phyloP scores from a whole-genome alignment of 2,329 filamentous ascomycete genomes.

The Gliomastix tumulicola region DNA sequence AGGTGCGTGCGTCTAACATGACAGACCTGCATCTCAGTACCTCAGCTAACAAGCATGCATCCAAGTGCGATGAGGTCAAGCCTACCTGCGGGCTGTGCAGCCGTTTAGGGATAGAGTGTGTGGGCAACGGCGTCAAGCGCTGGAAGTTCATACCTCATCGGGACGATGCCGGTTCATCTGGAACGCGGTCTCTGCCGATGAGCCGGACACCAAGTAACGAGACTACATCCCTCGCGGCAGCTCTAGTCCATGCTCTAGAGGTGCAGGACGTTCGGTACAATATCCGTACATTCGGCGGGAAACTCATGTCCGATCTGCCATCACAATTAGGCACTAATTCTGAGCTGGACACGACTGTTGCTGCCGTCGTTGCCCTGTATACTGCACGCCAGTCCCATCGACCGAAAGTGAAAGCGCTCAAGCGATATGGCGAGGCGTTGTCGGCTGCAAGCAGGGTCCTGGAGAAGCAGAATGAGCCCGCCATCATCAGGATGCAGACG shows the following conservation, averaged over 20 bases:
- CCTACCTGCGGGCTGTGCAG: slow-evolving; percentile 11
- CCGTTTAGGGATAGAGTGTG: slow-evolving; percentile 8
- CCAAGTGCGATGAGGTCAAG: slow-evolving; percentile 2
- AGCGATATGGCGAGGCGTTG: slow-evolving; percentile 9
- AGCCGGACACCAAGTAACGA: slow-evolving; percentile 8
- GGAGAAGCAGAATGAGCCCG: slow-evolving; percentile 2
- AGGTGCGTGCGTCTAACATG: slow-evolving; percentile 2
- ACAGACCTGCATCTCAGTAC: slow-evolving; percentile 3
- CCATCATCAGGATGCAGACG: slow-evolving; percentile 8
- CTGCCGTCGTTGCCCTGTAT: slow-evolving; percentile 9
- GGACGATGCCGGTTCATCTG: background rate
- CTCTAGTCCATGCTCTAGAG: slow-evolving; percentile 9
- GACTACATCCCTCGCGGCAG: slow-evolving; percentile 6
- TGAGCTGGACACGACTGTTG: slow-evolving; percentile 9
- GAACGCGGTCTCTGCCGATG: no score
- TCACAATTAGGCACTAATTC: slow-evolving; percentile 8
- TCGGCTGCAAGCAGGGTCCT: slow-evolving; percentile 5
- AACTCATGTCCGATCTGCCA: slow-evolving; percentile 8
- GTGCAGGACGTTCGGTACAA: slow-evolving; percentile 12
- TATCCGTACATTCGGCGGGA: slow-evolving; percentile 10
- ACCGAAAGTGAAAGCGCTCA: slow-evolving; percentile 8
- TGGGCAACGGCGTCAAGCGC: slow-evolving; percentile 11
- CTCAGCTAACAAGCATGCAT: background rate
- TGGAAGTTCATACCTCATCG: slow-evolving; percentile 10
- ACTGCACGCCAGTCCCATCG: slow-evolving; percentile 3